Evolutionary conservation across 2,329 filamentous ascomycete genomes (phyloP), one percentile per base, ranked within the genome.

Genomic region (Bertia moriformis): DNA sequence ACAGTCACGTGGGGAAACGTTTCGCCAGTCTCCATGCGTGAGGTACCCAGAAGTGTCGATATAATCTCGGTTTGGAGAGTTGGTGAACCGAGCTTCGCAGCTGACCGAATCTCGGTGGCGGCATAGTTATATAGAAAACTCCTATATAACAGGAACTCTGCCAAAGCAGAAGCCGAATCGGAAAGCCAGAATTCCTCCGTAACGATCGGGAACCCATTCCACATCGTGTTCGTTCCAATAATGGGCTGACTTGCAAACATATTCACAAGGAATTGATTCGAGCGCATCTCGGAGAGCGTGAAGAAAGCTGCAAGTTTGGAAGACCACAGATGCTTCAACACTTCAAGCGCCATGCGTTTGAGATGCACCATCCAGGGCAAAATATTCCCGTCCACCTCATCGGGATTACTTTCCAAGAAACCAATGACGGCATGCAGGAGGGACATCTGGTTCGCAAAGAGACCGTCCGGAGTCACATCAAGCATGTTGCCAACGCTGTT

Each of bases 61-160:
- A 75, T 56, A 15, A 59, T 54, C n/a, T 59, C 52, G 35, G 53
- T 49, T 41, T 63, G 59, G 30, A 63, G 52, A 18, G 60, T 60
- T 7, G 66, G 61, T 32, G 69, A 65, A 19, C 60, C 60, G 22
- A 65, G 55, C 40, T 66, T 65, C 2, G 67, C 61, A 13, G 67
- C 63, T 7, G 67, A 55, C 19, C 71, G 64, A 30, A 79, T 58
- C 45, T 78, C 73, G 17, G 67, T 63, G 12, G 67, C 66, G 19
- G 69, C 66, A 45, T 77, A 78, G 40, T 73, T 68, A 46, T 72
- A 69, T 42, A 74, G 63, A 20, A 67, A 60, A 33, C 67, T 65
- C 29, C 75, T 66, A 41, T 67, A 65, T 32, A 63, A 61, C 17
- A 80, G 56, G 46, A 75, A 77, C 48, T 73, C 68, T 18, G 67